Evolutionary conservation across 139 green algal species (phyloP), one percentile per base, ranked within the genome.

Genomic region (Haematococcus lacustris): DNA sequence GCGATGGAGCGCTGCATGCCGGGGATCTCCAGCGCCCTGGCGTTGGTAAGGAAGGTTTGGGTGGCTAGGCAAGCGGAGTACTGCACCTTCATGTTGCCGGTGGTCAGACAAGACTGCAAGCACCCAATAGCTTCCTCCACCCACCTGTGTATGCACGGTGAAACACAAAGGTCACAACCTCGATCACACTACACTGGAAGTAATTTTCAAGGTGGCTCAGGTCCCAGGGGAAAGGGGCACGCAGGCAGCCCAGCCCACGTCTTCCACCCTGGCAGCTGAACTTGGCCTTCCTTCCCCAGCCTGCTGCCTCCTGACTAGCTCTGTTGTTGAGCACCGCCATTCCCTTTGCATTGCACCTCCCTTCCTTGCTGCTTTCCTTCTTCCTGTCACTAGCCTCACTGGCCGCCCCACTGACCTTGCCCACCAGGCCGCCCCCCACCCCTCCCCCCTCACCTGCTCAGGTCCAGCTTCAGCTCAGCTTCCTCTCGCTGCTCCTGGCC

Each of bases 21-120:
- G 0, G 71, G 66, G 37, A 62, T 30, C 33, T 26, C 23, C 63
- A 75, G 51, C 59, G 77, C 63, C 1, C 2, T 5, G 25, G 23
- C 33, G 74, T 87, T 90, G 5, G 43, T 40, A 1, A 88, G 68
- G 41, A 88, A 63, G 0, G 63, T 68, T 0, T 60, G 71, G 0
- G 74, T 70, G 33, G 86, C 83, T 66, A 76, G 80, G 63, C 81
- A 88, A 0, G 85, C 83, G 34, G 89, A 88, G 82, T 83, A 92
- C 68, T 88, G 83, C 32, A 86, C 84, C 73, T 91, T 92, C 50
- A 83, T 79, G 60, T 81, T 82, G 59, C 85, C 80, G 0, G 83
- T 80, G 28, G 82, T 80, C 23, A 91, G 66, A 69, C 82, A 77
- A 0, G 77, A 85, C 66, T 84, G 76, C 50, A 91, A 68, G 57